A percentile compares a stretch with the other conserved stretches of the same genome.
These are phyloP conservation scores for Kazachstania viticola DNA, from an alignment of 805 yeast species.

Conservation along the genomic window DNA sequence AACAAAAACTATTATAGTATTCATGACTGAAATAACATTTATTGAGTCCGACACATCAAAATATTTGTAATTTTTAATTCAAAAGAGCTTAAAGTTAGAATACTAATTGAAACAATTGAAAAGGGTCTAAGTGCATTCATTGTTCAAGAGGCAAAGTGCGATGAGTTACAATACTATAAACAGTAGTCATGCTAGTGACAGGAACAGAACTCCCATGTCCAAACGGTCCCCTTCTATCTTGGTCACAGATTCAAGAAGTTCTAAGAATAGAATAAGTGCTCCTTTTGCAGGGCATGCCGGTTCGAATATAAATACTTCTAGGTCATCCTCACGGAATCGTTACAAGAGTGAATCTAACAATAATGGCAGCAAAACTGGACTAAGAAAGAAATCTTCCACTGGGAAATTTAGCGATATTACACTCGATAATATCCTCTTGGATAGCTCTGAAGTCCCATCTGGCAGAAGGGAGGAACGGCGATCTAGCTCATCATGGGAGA, in stretches of 20 bases:
- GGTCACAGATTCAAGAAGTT: conserved; percentile 76
- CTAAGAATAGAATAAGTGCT: conserved; percentile 42
- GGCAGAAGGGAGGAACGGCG: conserved; percentile 39
- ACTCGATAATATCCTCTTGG: conserved; percentile 65
- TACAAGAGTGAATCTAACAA: neutral
- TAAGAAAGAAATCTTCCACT: neutral
- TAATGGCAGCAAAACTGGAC: conserved; percentile 6
- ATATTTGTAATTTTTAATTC: no score
- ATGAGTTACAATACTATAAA: no score
- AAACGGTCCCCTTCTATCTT: conserved; percentile 87
- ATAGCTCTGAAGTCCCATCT: conserved; percentile 80
- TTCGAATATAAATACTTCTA: conserved; percentile 2
- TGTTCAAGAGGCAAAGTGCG: no score
- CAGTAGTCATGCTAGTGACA: neutral
- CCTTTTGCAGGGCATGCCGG: conserved; percentile 64
- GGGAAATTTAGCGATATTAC: conserved; percentile 65
- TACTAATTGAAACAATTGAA: no score
- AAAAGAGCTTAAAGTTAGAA: no score
- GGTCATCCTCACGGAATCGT: neutral
- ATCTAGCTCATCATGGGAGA: conserved; percentile 26
- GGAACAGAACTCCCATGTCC: conserved; percentile 23
- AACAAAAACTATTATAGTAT: no score
- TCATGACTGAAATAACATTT: no score
- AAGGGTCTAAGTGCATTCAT: no score
- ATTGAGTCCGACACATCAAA: no score